Evolutionary conservation across 2,329 filamentous ascomycete species (phyloP).

Genomic region (Aspergillus japonicus): DNA sequence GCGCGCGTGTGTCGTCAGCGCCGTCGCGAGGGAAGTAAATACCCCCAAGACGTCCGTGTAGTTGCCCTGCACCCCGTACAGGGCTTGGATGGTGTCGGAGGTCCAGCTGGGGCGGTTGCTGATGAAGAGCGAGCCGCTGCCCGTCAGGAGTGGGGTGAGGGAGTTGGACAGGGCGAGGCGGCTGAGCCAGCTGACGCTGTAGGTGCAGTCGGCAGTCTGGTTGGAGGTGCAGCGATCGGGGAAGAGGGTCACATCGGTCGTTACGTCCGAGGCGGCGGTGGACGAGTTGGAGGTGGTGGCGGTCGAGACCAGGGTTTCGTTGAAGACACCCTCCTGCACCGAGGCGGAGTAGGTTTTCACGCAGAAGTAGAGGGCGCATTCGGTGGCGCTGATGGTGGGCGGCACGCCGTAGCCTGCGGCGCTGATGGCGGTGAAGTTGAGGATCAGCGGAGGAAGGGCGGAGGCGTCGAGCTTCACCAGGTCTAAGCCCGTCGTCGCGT

Average conservation of each 20-base stretch:
- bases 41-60: slow-evolving; percentile 18
- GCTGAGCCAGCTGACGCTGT: slow-evolving; percentile 22
- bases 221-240: slow-evolving; percentile 25
- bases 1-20: slow-evolving; percentile 22
- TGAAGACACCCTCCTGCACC: slow-evolving; percentile 19
- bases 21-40: slow-evolving; percentile 19
- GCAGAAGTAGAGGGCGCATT: slow-evolving; percentile 27
- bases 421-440: slow-evolving; percentile 25
- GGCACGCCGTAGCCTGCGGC: slow-evolving; percentile 18
- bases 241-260: slow-evolving; percentile 9
- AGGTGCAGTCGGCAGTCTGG: slow-evolving; percentile 20
- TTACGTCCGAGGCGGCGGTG: background rate
- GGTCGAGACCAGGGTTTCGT: slow-evolving; percentile 15
- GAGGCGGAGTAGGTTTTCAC: slow-evolving; percentile 22
- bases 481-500: slow-evolving; percentile 14
- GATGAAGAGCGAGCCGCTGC: slow-evolving; percentile 17
- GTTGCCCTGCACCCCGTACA: slow-evolving; percentile 23
- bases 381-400: slow-evolving; percentile 19
- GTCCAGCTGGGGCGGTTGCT: slow-evolving; percentile 23
- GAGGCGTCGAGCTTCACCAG: slow-evolving; percentile 17
- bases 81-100: slow-evolving; percentile 20
- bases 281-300: slow-evolving; percentile 16
- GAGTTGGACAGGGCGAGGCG: slow-evolving; percentile 22
- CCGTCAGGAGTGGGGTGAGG: slow-evolving; percentile 17
- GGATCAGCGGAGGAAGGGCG: slow-evolving; percentile 15